phyloP scores from a whole-genome alignment of 345 rosid genomes.

The Eutrema yunnanense region DNA sequence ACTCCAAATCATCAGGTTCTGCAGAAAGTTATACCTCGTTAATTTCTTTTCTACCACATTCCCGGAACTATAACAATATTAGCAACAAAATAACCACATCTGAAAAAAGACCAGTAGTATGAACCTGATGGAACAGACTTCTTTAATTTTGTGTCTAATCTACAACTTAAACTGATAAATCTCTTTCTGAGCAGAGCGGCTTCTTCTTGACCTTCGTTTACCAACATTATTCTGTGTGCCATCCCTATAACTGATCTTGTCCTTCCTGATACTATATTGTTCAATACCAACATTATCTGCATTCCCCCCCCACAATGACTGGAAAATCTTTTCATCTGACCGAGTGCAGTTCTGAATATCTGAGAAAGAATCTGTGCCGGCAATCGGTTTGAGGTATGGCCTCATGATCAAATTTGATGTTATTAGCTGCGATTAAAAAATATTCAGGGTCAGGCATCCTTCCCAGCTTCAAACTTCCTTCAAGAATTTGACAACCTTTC shows the following conservation, averaged over 20 bases:
- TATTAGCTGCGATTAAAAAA: constrained; percentile 23
- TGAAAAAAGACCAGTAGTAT: constrained; percentile 9
- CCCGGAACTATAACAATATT: constrained; percentile 26
- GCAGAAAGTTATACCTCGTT: constrained; percentile 21
- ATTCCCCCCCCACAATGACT: constrained; percentile 18
- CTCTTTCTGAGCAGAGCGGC: constrained; percentile 77
- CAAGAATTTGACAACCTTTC: too few species aligned
- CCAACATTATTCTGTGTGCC: constrained; percentile 20
- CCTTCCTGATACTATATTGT: constrained; percentile 23
- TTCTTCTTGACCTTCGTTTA: constrained; percentile 47
- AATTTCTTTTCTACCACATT: constrained; percentile 14
- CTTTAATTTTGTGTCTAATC: constrained; percentile 21
- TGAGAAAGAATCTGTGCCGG: constrained; percentile 4
- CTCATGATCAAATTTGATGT: constrained; percentile 22
- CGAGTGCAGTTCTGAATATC: constrained; percentile 18
- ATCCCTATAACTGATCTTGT: constrained; percentile 20
- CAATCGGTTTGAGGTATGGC: constrained; percentile 20
- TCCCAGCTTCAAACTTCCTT: too few species aligned
- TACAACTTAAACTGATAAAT: constrained; percentile 46
- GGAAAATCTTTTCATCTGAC: constrained; percentile 14
- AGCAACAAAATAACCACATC: constrained; percentile 27
- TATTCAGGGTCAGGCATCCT: neutral
- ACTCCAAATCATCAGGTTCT: constrained; percentile 34
- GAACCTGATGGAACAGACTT: constrained; percentile 23
- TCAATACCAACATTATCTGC: constrained; percentile 16